Evolutionary conservation across 2,329 filamentous ascomycete genomes (phyloP), one percentile per base, ranked within the genome.

Genomic region (Claviceps monticola): DNA sequence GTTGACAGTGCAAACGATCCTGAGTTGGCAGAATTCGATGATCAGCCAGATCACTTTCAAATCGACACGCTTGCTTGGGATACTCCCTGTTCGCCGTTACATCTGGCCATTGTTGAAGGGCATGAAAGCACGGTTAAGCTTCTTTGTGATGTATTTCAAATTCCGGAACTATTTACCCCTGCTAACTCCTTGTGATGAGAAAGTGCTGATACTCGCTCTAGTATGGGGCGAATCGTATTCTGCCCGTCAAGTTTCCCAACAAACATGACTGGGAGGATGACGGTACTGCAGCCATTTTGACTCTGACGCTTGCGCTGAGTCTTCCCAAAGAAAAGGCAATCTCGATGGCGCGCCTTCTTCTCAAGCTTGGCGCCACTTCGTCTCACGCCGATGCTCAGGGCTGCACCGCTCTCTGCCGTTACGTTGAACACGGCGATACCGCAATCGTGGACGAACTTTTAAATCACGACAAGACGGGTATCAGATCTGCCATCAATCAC

Each of bases 21-120:
- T 1, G 67, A 74, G 1, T 70, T 73, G 1, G 77, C 82, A 5
- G 78, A 80, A 6, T 60, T 60, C 7, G 74, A 80, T 1, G 74
- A 83, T 9, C 84, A 86, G 19, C 86, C 87, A 1, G 87, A 95
- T 64, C 77, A 90, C 50, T 91, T 86, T 63, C 81, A 93, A 57
- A 75, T 90, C 54, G 83, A 94, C 57, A 77, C 84, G 1, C 62
- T 86, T n/a, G 80, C 86, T 1, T 95, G 88, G 88, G 88, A 94
- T 59, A 77, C 74, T 5, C 80, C 82, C 4, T 79, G 81, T 53
- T 85, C 84, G 13, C 80, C 88, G 1, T 72, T 94, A 5, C 88
- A 95, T 63, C 74, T 89, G 29, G 88, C 88, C 7, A 88, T 94
- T 54, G 64, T 86, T 1, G 78, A 80, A 54, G 87, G 86, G 0